Evolutionary conservation across 179 eudicot species (phyloP).

Genomic region (Beta lomatogona): DNA sequence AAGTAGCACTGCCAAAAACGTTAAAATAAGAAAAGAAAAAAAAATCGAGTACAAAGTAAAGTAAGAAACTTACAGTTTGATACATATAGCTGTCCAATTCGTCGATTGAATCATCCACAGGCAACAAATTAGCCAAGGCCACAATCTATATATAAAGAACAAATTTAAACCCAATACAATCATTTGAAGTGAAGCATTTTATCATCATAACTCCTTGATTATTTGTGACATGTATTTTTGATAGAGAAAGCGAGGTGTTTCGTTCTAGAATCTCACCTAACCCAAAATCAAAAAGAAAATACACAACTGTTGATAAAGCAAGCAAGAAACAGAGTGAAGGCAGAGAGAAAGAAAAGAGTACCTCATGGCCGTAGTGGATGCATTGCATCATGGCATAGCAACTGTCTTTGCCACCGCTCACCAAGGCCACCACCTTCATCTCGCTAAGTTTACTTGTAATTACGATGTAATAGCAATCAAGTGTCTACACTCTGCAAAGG

Average conservation of each 20-base stretch:
- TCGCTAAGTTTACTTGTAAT: neutral
- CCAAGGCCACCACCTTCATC: conserved; percentile 96
- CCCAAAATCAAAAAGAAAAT: neutral
- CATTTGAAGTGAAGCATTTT: too few relatives aligned
- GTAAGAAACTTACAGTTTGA: conserved; percentile 69
- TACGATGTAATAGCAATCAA: neutral
- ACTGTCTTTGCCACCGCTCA: conserved; percentile 99
- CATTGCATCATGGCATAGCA: conserved; percentile 99
- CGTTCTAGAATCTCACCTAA: neutral
- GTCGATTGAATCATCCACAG: conserved; percentile 82
- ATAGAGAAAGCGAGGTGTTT: neutral
- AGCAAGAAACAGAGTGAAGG: neutral
- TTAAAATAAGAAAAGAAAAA: too few relatives aligned
- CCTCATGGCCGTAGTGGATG: conserved; percentile 90
- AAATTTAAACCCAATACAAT: neutral
- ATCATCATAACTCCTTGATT: neutral
- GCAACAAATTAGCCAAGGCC: conserved; percentile 94
- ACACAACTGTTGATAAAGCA: too few relatives aligned
- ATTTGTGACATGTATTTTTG: too few relatives aligned
- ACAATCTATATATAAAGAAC: conserved; percentile 54
- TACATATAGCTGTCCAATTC: conserved; percentile 99
- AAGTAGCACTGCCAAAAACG: neutral
- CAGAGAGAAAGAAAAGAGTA: conserved; percentile 13
- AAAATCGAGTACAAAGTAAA: neutral
- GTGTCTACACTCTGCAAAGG: neutral